Evolutionary conservation across 2,329 filamentous ascomycete genomes (phyloP), one percentile per base, ranked within the genome.

Genomic region (Penicillium glabrum): DNA sequence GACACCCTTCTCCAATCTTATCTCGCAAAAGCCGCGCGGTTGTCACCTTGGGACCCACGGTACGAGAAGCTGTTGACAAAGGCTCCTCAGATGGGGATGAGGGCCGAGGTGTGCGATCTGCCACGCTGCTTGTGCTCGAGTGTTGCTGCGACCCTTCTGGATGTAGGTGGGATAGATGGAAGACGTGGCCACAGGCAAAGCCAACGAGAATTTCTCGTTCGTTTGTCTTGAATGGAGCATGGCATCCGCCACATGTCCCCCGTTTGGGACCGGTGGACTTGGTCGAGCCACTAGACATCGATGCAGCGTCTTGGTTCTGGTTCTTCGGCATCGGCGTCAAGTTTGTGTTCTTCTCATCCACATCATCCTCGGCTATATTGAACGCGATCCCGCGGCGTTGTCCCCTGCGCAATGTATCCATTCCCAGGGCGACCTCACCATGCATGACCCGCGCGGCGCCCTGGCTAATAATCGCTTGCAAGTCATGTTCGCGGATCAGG

Each of bases 401-500:
- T 0, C 93, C 92, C 14, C 81, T 85, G 0, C 93, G 86, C 21
- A 98, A 79, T 4, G 86, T 87, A 50, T 88, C 88, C 83, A 98
- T 96, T 1, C 90, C 91, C 5, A 84, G 82, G 0, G 89, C 88
- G 0, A 99, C 93, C 75, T 99, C 95, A 56, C 93, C 91, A 50
- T 89, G 82, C 43, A 98, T 80, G 0, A 98, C 93, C 53, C 86
- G 86, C 0, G 95, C 93, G 3, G 96, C 95, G 1, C 95, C 95
- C 44, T 89, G 88, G 62, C 89, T 93, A 70, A 99, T 97, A 66
- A 89, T 95, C 70, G 90, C 87, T 76, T 98, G 95, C 45, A 99
- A 90, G 70, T 98, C 95, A 70, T 97, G 93, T 74, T 99, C 95
- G 66, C 93, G 89, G 71, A 99, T 89, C 80, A 99, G 92, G 56